These are phyloP conservation scores for Setaria viridis DNA, from an alignment of 202 grass and related monocot genomes.

Conservation along the genomic window DNA sequence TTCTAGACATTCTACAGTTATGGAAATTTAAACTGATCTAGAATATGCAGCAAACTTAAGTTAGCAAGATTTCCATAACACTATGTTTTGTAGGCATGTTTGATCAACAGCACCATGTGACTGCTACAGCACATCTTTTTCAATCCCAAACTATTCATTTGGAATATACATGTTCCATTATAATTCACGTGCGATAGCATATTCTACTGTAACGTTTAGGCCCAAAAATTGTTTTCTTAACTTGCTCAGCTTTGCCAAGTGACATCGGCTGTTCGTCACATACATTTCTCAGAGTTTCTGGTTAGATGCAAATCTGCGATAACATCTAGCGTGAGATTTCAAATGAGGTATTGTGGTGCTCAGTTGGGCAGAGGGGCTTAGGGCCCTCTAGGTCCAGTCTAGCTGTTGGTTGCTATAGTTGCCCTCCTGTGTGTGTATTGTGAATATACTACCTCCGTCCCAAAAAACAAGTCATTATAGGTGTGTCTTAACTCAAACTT, in stretches of 20 bases:
- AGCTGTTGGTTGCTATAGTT: too few species aligned
- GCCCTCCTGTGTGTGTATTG: too few species aligned
- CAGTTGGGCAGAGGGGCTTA: too few species aligned
- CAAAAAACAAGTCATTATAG: too few species aligned
- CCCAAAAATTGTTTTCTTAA: background rate
- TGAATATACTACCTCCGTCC: too few species aligned
- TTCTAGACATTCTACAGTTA: background rate
- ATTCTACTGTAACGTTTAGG: background rate
- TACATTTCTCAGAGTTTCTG: conserved; percentile 3
- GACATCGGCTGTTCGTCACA: background rate
- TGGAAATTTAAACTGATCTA: conserved; percentile 23
- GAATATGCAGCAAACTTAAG: conserved; percentile 7
- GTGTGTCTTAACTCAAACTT: too few species aligned
- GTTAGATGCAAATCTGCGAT: background rate
- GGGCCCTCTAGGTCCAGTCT: too few species aligned
- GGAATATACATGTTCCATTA: background rate
- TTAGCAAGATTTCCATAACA: conserved; percentile 17
- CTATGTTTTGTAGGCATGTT: conserved; percentile 14
- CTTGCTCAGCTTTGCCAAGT: background rate
- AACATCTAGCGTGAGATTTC: too few species aligned
- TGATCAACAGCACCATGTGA: conserved; percentile 7
- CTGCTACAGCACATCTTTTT: background rate
- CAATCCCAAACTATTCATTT: conserved; percentile 5
- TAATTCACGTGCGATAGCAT: too few species aligned
- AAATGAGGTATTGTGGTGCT: too few species aligned